phyloP scores from a whole-genome alignment of 2,329 filamentous ascomycete species.

The Diplodia scrobiculata region DNA sequence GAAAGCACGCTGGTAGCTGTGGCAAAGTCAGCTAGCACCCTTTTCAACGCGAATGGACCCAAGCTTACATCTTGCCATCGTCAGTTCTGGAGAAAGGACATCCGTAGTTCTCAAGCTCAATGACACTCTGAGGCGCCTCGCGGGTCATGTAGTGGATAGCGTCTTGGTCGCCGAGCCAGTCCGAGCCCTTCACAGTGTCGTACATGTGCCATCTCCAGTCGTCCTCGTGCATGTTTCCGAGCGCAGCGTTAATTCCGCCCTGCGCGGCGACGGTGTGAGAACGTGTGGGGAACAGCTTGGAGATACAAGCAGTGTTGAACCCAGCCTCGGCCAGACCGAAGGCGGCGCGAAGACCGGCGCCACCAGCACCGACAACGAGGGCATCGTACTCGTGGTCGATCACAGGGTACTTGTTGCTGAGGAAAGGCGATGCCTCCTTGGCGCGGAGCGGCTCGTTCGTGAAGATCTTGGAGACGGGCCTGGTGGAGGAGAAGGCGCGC shows the following conservation, averaged over 20 bases:
- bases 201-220: conserved; percentile 99
- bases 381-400: conserved; percentile 99
- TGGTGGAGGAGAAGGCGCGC: conserved; percentile 84
- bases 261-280: conserved; percentile 76
- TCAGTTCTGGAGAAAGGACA: conserved; percentile 96
- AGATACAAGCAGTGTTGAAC: conserved; percentile 86
- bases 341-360: conserved; percentile 77
- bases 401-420: conserved; percentile 89
- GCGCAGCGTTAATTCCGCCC: conserved; percentile 83
- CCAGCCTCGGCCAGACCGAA: conserved; percentile 85
- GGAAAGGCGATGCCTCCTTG: conserved; percentile 85
- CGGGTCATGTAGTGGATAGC: conserved; percentile 99
- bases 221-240: conserved; percentile 96
- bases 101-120: conserved; percentile 95
- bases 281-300: conserved; percentile 82
- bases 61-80: conserved; percentile 82
- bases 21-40: conserved; percentile 23
- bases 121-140: conserved; percentile 86
- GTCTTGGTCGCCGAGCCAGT: conserved; percentile 97
- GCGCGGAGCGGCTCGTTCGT: conserved; percentile 83
- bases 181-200: conserved; percentile 95
- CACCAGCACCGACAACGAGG: conserved; percentile 84
- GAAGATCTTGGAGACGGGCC: conserved; percentile 80
- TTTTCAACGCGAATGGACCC: neutral
- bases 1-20: conserved; percentile 92